Evolutionary conservation across 495 filamentous ascomycete species (phyloP), one percentile per base, ranked within the genome.

Genomic region (Aspergillus diversus): DNA sequence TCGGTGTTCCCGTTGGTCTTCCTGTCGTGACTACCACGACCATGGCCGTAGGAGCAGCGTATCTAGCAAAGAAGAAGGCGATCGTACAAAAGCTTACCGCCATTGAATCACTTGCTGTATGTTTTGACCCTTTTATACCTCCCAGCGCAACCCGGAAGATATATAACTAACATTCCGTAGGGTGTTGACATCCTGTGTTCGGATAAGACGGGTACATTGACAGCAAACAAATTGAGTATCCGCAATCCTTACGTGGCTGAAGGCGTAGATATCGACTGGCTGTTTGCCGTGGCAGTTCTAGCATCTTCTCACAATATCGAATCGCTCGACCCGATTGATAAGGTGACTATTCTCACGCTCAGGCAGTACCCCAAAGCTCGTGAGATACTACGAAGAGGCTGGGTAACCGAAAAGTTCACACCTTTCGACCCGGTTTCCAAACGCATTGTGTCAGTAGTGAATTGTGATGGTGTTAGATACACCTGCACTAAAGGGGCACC

Each of bases 131-230:
- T 43, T 12, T 43, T 7, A 43, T 43, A 6, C 39, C 39, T 43
- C 11, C 15, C 4, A 32, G 9, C 27, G 17, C 37, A 5, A 17
- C 12, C 1, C 5, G 33, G 17, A 33, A 33, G 21, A 27, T 27
- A 27, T 27, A 2, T 35, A 43, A 33, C 65, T 72, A 53, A 72
- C 35, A 11, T 12, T 27, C 13, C 27, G 5, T 47, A 85, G 82
- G 93, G 91, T 83, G 93, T 96, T 60, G 92, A 97, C 80, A 96
- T 97, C 75, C 87, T 97, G 64, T 97, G 93, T 84, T 97, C 93
- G 48, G 93, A 97, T 81, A 97, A 97, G 84, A 96, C 92, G 2
- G 82, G 83, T 57, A 86, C 79, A 21, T 78, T 91, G 63, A 90
- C 88, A 21, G 88, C 88, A 59, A 91, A 91, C 67, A 88, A 90